These are phyloP conservation scores for Ambrosiella cleistominuta DNA, from an alignment of 2,329 filamentous ascomycete genomes.

Conservation along the genomic window DNA sequence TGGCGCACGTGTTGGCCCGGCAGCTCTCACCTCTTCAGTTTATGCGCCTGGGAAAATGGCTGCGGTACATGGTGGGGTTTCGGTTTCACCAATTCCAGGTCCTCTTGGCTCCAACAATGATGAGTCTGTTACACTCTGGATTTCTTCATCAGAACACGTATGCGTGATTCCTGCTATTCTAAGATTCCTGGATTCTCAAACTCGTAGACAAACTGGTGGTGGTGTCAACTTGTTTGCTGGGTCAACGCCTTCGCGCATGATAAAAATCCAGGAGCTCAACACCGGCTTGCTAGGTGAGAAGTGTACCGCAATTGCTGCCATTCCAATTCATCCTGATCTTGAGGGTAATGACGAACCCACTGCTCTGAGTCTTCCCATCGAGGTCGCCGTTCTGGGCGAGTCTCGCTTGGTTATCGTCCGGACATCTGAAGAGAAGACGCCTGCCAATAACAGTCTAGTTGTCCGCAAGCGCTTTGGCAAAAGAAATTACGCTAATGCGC, in stretches of 20 bases:
- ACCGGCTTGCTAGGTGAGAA: conserved; percentile 39
- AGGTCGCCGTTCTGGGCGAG: conserved; percentile 38
- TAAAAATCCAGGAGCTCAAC: conserved; percentile 34
- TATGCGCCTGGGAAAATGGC: conserved; percentile 33
- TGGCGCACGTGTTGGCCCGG: conserved; percentile 24
- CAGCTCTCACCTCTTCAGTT: conserved; percentile 23
- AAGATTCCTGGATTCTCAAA: conserved; percentile 42
- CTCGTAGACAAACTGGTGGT: conserved; percentile 31
- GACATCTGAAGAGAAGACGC: conserved; percentile 29
- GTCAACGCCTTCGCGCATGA: conserved; percentile 36
- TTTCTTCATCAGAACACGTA: conserved; percentile 37
- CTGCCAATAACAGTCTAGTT: conserved; percentile 23
- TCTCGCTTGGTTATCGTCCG: conserved; percentile 36
- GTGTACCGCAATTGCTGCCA: conserved; percentile 33
- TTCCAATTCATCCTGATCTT: conserved; percentile 19
- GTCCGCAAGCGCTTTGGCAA: conserved; percentile 18
- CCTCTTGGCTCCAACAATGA: conserved; percentile 26
- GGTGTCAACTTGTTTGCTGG: conserved; percentile 39
- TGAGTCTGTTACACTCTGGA: conserved; percentile 39
- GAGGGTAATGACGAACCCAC: conserved; percentile 19
- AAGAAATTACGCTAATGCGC: conserved; percentile 24
- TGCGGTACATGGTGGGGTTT: conserved; percentile 34
- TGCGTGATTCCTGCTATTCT: conserved; percentile 37
- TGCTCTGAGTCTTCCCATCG: conserved; percentile 27
- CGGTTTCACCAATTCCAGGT: conserved; percentile 28